Percentiles rank a stretch among this genome's conserved stretches.
Conservation (phyloP, 345 rosid genomes). For the Eucalyptus regnans region DNA sequence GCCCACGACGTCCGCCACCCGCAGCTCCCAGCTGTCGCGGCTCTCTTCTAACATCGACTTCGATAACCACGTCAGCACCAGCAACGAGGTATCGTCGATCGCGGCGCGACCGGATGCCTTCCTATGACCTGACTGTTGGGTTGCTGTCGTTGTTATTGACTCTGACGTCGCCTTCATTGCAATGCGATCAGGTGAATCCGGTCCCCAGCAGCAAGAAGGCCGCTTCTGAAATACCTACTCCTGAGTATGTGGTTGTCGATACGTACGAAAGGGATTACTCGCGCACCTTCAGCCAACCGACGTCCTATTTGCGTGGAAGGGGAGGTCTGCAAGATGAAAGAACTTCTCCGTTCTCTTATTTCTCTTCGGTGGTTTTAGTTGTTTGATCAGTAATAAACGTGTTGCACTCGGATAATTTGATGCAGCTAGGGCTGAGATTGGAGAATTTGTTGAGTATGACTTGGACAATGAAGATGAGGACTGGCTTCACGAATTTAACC, state of each 20-base stretch:
- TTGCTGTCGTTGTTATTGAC: conserved; percentile 8
- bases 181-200: neutral
- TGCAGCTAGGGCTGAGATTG: conserved; percentile 95
- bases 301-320: conserved; percentile 85
- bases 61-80: neutral
- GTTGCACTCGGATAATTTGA: conserved; percentile 4
- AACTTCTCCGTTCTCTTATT: neutral
- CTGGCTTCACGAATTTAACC: conserved; percentile 68
- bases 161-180: conserved; percentile 15
- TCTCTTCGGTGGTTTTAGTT: neutral
- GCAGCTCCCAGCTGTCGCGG: conserved; percentile 71
- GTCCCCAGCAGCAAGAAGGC: conserved; percentile 50
- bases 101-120: neutral
- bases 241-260: conserved; percentile 80
- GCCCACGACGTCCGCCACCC: conserved; percentile 54
- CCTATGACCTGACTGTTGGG: neutral
- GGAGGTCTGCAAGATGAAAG: conserved; percentile 53
- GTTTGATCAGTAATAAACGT: neutral
- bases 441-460: conserved; percentile 96
- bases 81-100: neutral
- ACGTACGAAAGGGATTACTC: conserved; percentile 88
- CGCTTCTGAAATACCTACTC: conserved; percentile 85
- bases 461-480: conserved; percentile 97
- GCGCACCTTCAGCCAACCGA: conserved; percentile 64
- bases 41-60: conserved; percentile 13